Base-by-base conservation (phyloP, 805 yeast genomes). In the Novakomyces olei region DNA sequence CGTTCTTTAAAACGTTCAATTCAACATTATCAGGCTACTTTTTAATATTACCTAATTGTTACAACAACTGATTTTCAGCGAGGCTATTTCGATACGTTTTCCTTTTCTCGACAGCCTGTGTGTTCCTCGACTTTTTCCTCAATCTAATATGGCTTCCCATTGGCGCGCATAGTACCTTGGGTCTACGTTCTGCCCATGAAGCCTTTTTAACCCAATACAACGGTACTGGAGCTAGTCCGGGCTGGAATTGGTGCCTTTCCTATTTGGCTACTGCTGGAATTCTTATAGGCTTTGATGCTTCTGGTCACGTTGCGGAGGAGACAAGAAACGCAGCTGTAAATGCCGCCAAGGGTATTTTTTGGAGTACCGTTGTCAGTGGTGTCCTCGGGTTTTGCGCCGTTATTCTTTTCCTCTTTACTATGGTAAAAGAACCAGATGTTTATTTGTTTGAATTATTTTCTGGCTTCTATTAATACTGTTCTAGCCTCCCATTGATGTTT, bases 281-380 rank as follows among this genome's bases (percentile, higher is more conserved):
- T 6, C 35, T 36, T 19, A 32, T 40, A 19, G 44, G 44, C 2
- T 35, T 40, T 25, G 44, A 41, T 25, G 44, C 44, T 24, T 29
- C 37, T 28, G 44, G 43, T 12, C 44, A 41, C 27, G 39, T 41
- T 20, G 44, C 44, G 14, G 44, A 41, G 27, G 44, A 41, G 34
- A 41, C 44, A 10, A 38, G 36, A 29, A 30, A 37, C 27, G 44
- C 44, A 4, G 27, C 36, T 24, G 15, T 27, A 5, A 33, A 36
- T 10, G 44, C 44, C 6, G 41, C 44, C n/a, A 22, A 33, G 5
- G 44, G 44, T 6, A 32, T 41, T 8, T 31, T 34, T 15, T 41
- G 36, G 35, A 34, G 41, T 5, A 37, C 41, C 14, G 37, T 41
- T n/a, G 38, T 38, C 17, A 33, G 37, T 15, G 29, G 32, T 5